A percentile compares a stretch with the other conserved stretches of the same genome.
Evolutionary conservation across 2,329 filamentous ascomycete species (phyloP).

Genomic region (Xylaria sp.): DNA sequence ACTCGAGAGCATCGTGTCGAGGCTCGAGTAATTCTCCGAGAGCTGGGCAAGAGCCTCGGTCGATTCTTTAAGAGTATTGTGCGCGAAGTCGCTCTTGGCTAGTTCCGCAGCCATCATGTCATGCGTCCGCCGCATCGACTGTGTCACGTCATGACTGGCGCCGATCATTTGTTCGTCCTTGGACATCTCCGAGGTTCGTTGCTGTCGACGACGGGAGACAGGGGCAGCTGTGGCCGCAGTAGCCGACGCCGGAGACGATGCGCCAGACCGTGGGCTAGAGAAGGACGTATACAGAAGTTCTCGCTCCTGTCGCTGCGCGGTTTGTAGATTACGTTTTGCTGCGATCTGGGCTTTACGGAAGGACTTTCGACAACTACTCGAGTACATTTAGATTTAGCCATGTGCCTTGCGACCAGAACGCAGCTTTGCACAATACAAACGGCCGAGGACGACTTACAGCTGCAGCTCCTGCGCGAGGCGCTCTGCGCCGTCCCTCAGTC

Average conservation of each 20-base stretch:
- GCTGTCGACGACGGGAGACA: conserved; percentile 43
- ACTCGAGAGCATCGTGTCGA: conserved; percentile 77
- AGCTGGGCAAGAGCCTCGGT: conserved; percentile 82
- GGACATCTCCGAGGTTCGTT: conserved; percentile 43
- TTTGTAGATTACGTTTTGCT: conserved; percentile 76
- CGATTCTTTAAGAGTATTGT: conserved; percentile 84
- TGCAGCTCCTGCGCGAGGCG: conserved; percentile 74
- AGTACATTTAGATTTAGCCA: conserved; percentile 3
- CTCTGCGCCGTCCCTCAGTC: conserved; percentile 69
- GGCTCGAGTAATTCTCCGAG: conserved; percentile 77
- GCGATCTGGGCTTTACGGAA: conserved; percentile 84
- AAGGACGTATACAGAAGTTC: conserved; percentile 74
- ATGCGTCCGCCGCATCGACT: conserved; percentile 83
- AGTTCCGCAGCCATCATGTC: conserved; percentile 85
- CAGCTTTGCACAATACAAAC: background rate
- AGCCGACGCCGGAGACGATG: conserved; percentile 42
- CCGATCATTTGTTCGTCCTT: conserved; percentile 73
- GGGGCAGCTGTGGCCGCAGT: conserved; percentile 34
- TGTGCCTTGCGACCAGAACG: background rate
- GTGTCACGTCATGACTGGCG: conserved; percentile 82
- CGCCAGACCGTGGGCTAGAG: conserved; percentile 49
- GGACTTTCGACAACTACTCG: conserved; percentile 59
- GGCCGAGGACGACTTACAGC: conserved; percentile 53
- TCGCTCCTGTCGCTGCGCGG: conserved; percentile 76
- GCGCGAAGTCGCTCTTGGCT: conserved; percentile 83